phyloP scores from a whole-genome alignment of 179 eudicot genomes.

The Actinidia arguta region DNA sequence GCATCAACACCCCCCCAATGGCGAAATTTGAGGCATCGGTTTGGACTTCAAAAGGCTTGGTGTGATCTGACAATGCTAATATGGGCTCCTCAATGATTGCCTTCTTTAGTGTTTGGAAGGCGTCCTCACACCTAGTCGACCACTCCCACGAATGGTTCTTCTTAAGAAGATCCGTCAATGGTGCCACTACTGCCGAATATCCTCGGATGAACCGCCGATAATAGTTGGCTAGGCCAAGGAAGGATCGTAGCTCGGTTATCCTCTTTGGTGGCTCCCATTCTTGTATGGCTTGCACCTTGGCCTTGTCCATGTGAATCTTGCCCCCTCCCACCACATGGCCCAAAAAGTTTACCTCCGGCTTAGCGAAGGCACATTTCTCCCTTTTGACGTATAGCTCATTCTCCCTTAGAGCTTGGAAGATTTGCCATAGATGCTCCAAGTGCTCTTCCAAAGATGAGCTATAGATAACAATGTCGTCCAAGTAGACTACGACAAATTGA shows the following conservation, averaged over 20 bases:
- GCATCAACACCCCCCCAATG: not conserved
- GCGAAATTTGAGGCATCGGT: too few relatives aligned
- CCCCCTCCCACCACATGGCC: not conserved
- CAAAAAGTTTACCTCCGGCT: not conserved
- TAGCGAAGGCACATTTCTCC: not conserved
- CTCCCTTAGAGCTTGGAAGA: not conserved
- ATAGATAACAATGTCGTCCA: slow-evolving; percentile 3
- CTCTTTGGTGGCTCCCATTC: not conserved
- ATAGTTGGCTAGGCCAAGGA: not conserved
- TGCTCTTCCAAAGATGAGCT: not conserved
- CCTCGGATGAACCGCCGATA: not conserved
- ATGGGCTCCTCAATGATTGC: not conserved
- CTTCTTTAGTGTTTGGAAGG: slow-evolving; percentile 6
- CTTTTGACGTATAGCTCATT: not conserved
- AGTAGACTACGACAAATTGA: not conserved
- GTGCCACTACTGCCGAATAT: not conserved
- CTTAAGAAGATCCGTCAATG: not conserved
- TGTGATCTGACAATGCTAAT: not conserved
- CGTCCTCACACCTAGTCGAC: not conserved
- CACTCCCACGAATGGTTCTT: not conserved
- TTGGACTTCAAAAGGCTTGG: too few relatives aligned
- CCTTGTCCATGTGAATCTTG: not conserved
- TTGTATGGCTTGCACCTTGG: not conserved
- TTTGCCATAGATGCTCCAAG: not conserved
- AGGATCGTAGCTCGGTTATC: not conserved